Evolutionary conservation across 2,329 filamentous ascomycete genomes (phyloP).

Genomic region (Xylaria multiplex): DNA sequence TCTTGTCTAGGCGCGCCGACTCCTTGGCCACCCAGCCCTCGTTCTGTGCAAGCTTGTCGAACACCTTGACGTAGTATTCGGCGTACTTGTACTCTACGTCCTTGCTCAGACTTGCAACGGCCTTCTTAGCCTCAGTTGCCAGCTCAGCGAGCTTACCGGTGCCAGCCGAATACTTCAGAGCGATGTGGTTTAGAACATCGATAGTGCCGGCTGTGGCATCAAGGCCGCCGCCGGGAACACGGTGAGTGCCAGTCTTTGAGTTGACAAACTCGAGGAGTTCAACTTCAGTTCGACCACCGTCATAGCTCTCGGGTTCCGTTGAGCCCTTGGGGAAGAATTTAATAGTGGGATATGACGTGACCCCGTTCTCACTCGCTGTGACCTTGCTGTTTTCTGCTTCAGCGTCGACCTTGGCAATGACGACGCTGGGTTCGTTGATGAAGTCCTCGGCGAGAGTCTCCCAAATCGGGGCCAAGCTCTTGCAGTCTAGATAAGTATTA

Average conservation of each 20-base stretch:
- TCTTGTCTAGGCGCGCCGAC: slow-evolving; percentile 78
- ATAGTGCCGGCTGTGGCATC: slow-evolving; percentile 84
- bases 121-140: slow-evolving; percentile 76
- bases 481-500: slow-evolving; percentile 78
- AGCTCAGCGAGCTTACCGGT: slow-evolving; percentile 71
- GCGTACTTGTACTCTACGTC: slow-evolving; percentile 77
- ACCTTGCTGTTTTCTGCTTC: slow-evolving; percentile 86
- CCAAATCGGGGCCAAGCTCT: slow-evolving; percentile 89
- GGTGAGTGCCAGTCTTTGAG: slow-evolving; percentile 87
- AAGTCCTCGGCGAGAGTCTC: slow-evolving; percentile 88
- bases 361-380: slow-evolving; percentile 77
- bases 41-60: slow-evolving; percentile 83
- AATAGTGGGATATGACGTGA: slow-evolving; percentile 93
- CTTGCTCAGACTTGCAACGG: slow-evolving; percentile 72
- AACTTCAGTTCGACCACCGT: slow-evolving; percentile 78
- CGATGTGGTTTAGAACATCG: slow-evolving; percentile 77
- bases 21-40: slow-evolving; percentile 87
- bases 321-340: slow-evolving; percentile 95
- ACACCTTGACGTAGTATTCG: slow-evolving; percentile 92
- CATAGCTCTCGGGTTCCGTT: slow-evolving; percentile 76
- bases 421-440: slow-evolving; percentile 76
- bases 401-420: slow-evolving; percentile 95
- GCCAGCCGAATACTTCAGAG: slow-evolving; percentile 74
- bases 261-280: slow-evolving; percentile 86
- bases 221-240: slow-evolving; percentile 81